phyloP scores from a whole-genome alignment of 495 filamentous ascomycete genomes.

The Baudoinia panamericana region DNA sequence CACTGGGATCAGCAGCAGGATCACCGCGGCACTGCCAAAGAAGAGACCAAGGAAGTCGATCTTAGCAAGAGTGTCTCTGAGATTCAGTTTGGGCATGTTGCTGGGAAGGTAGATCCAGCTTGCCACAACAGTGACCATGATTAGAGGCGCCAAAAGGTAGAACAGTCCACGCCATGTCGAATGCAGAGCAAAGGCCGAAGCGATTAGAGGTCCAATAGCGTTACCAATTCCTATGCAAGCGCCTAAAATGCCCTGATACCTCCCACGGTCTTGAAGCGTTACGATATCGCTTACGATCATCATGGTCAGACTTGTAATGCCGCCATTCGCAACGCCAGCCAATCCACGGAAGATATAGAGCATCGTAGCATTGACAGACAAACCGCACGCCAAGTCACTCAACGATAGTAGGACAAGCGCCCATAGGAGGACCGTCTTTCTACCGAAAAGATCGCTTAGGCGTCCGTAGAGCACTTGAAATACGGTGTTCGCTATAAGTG shows the following conservation, averaged over 20 bases:
- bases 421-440: conserved; percentile 31
- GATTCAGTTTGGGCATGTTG: conserved; percentile 25
- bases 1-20: conserved; percentile 48
- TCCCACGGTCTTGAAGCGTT: conserved; percentile 25
- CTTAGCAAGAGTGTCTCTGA: conserved; percentile 33
- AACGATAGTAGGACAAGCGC: conserved; percentile 34
- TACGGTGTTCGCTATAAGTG: conserved; percentile 58
- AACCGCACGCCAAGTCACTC: conserved; percentile 35
- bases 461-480: conserved; percentile 51
- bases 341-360: conserved; percentile 42
- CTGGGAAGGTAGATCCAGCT: conserved; percentile 31
- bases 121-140: conserved; percentile 21
- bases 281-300: conserved; percentile 27
- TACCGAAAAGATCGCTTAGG: conserved; percentile 40
- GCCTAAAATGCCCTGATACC: conserved; percentile 28
- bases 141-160: conserved; percentile 23
- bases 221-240: conserved; percentile 24
- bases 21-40: conserved; percentile 39
- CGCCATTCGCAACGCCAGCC: conserved; percentile 35
- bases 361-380: conserved; percentile 33
- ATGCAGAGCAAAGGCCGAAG: conserved; percentile 20
- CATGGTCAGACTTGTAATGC: conserved; percentile 25
- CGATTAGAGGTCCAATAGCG: conserved; percentile 23
- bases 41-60: conserved; percentile 46
- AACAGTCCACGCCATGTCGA: conserved; percentile 26